Evolutionary conservation across 768 basidiomycete species (phyloP), one percentile per base, ranked within the genome.

Genomic region (Pisolithus albus): DNA sequence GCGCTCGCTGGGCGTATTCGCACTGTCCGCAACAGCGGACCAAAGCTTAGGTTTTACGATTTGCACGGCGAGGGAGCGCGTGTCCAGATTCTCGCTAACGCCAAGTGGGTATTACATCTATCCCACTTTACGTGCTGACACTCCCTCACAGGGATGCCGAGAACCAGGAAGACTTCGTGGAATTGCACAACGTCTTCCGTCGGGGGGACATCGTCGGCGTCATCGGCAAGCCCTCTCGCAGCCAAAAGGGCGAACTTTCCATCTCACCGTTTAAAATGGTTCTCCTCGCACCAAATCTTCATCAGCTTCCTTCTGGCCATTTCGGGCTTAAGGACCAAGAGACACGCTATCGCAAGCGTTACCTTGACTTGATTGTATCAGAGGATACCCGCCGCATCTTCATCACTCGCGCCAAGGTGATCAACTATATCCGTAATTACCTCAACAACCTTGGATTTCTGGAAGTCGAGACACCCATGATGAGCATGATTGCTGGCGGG

Each of bases 391-490:
- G 96, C 55, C 83, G 84, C 59, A 84, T 94, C 56, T 99, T 98
- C 73, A 73, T 94, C 72, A 87, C 89, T 24, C 85, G 96, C 54
- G 83, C 84, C 66, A 83, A 80, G 62, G 87, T 96, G 65, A 78
- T 99, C 73, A 92, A 92, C 76, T 95, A 96, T 70, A 73, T 96
- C 59, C 83, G 96, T 42, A 86, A 85, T 57, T 99, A 82, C 80
- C 71, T 99, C 51, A 93, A 96, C 66, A 71, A 77, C 58, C 81
- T 87, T 19, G 96, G 95, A 41, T 99, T 99, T 78, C 83, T 98
- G 70, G 96, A 99, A 71, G 94, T 98, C 56, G 95, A 99, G 72
- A 99, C 96, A 1, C 96, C 96, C 6, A 96, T 99, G 78, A 99
- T 89, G 72, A 93, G 87, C 62, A 81, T 96, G 75, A 81, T 90